Evolutionary conservation across 192 early-diverging fungal species (phyloP).

Genomic region (Mycoemilia scoparia): DNA sequence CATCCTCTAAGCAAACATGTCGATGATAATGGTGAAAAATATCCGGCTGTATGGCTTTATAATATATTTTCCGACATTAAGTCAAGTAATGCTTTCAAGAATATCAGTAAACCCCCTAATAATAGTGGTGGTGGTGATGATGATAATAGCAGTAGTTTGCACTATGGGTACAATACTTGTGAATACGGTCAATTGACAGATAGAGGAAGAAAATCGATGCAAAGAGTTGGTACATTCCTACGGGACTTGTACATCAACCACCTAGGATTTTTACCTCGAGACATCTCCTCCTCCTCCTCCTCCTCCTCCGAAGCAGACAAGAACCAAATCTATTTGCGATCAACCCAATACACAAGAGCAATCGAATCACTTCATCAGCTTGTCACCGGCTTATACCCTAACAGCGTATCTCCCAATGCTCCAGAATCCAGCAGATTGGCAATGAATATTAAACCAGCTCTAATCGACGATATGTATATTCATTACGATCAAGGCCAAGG

Average conservation of each 20-base stretch:
- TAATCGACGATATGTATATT: slow-evolving; percentile 11
- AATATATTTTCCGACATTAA: too few species aligned
- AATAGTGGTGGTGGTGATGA: too few species aligned
- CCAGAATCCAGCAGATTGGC: slow-evolving; percentile 1
- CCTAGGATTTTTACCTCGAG: slow-evolving; percentile 16
- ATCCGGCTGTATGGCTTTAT: too few species aligned
- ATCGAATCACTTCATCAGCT: slow-evolving; percentile 44
- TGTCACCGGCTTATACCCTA: slow-evolving; percentile 35
- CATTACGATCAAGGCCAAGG: slow-evolving; percentile 4
- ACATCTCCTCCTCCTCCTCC: not conserved
- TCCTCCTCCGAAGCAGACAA: not conserved
- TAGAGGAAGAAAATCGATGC: slow-evolving; percentile 26
- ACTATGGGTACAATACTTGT: too few species aligned
- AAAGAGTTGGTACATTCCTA: slow-evolving; percentile 15
- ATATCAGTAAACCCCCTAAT: too few species aligned
- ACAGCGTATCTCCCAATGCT: slow-evolving; percentile 4
- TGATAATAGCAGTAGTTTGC: too few species aligned
- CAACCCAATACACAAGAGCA: slow-evolving; percentile 42
- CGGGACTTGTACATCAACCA: slow-evolving; percentile 31
- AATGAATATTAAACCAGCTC: slow-evolving; percentile 3
- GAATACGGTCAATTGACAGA: slow-evolving; percentile 39
- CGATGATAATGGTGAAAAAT: too few species aligned
- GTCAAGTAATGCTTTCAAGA: too few species aligned
- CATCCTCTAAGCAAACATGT: too few species aligned
- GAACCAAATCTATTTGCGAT: slow-evolving; percentile 31